Conservation (phyloP, 169 alveolate genomes). For the Plasmodium vivax region DNA sequence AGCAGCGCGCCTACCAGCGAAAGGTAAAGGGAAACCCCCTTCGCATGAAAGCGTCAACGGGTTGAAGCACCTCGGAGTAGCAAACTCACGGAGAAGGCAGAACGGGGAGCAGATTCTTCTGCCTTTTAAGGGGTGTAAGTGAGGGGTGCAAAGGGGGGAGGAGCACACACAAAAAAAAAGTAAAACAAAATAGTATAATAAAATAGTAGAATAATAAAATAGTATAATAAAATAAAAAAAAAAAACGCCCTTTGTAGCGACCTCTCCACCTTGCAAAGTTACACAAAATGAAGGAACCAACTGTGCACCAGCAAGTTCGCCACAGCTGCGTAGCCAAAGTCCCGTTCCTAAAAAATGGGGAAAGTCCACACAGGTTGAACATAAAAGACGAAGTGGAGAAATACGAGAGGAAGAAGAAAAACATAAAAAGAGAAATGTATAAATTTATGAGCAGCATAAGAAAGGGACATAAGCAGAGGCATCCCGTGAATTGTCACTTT, state of each 20-base stretch:
- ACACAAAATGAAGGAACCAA: neutral
- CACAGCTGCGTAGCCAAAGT: neutral
- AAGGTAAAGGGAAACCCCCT: neutral
- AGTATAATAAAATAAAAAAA: too few relatives aligned
- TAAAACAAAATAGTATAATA: too few relatives aligned
- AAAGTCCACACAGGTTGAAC: neutral
- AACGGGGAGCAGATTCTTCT: neutral
- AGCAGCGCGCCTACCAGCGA: neutral
- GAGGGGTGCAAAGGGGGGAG: neutral
- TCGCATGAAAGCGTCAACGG: neutral
- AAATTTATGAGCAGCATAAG: slow-evolving; percentile 10
- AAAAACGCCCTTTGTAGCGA: neutral
- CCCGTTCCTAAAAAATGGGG: neutral
- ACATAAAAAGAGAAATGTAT: slow-evolving; percentile 4
- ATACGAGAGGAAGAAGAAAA: neutral
- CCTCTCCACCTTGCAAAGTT: neutral
- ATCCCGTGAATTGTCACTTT: neutral
- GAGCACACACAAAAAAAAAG: neutral
- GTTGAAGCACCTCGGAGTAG: neutral
- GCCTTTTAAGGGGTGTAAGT: neutral
- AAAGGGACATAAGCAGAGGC: neutral
- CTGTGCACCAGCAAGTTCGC: neutral
- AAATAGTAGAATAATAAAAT: too few relatives aligned
- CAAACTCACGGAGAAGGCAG: neutral
- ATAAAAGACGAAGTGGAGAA: slow-evolving; percentile 1